These are phyloP conservation scores for Panicum virgatum DNA, from an alignment of 202 grass and related monocot genomes.

Conservation along the genomic window DNA sequence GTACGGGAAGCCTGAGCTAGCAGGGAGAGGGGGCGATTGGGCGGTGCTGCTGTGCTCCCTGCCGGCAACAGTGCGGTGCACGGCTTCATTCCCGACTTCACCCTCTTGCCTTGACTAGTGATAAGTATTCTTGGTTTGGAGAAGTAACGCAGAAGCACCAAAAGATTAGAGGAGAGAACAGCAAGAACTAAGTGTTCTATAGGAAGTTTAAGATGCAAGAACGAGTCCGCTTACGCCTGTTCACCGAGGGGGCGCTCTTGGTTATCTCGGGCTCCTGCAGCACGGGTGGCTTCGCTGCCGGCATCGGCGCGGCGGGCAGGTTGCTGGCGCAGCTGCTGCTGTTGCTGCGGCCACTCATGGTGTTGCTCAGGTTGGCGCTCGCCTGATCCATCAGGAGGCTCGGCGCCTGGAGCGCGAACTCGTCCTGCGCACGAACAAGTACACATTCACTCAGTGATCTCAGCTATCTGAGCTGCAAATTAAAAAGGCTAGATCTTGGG, in stretches of 20 bases:
- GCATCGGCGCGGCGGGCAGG: slow-evolving; percentile 29
- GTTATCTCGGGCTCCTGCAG: slow-evolving; percentile 54
- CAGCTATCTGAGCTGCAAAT: not conserved
- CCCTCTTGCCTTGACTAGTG: not conserved
- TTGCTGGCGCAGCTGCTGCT: slow-evolving; percentile 56
- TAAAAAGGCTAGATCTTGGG: not conserved
- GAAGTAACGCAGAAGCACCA: not conserved
- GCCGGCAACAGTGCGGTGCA: slow-evolving; percentile 14
- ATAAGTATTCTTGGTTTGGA: not conserved
- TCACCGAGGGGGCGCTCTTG: slow-evolving; percentile 56
- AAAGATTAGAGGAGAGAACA: not conserved
- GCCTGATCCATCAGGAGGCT: slow-evolving; percentile 81
- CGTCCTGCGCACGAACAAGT: slow-evolving; percentile 55
- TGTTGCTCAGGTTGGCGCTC: slow-evolving; percentile 46
- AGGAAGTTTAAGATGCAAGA: not conserved
- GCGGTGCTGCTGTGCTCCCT: too few species aligned
- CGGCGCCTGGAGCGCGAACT: slow-evolving; percentile 68
- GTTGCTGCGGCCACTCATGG: slow-evolving; percentile 57
- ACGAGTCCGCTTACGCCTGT: slow-evolving; percentile 71
- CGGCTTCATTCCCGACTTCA: not conserved
- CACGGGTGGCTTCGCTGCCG: slow-evolving; percentile 47
- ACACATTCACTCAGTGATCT: not conserved
- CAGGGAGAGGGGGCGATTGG: too few species aligned
- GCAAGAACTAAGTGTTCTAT: slow-evolving; percentile 9
- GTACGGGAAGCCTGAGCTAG: too few species aligned